Base-by-base conservation (phyloP, 2,329 filamentous ascomycete species). In the Blumeria hordei region DNA sequence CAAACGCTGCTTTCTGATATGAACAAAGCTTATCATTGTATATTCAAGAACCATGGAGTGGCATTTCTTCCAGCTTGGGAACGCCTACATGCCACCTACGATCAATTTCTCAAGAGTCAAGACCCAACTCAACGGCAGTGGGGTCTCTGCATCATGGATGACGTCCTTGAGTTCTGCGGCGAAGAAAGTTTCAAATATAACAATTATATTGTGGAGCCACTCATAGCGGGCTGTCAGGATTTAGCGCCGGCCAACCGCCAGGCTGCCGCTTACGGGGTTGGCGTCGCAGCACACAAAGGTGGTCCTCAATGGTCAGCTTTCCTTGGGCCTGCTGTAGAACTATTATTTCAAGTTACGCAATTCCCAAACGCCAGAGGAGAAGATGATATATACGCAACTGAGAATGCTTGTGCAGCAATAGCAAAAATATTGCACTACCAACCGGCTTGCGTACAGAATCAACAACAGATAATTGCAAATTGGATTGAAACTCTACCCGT, bases 21-120 rank as follows among this genome's bases (percentile, higher is more conserved):
- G 92, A 98, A 98, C 78, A 98, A 98, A 74, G 90, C 92, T 0
- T 98, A 94, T 76, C 92, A 98, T 69, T 90, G 88, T 58, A 87
- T 98, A 60, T 98, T 98, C 76, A 96, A 96, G 74, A 88, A 94
- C 70, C 88, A 95, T 66, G 85, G 86, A 28, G 74, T 80, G 9
- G 72, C 76, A 10, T 98, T 98, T 74, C 74, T 98, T 55, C 83
- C 81, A 5, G 74, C 86, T 44, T 98, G 90, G 88, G 85, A 94
- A 66, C 78, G 79, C 54, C 74, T 98, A 28, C 79, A 94, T 67
- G 72, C 76, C 10, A 94, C 87, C 55, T 96, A 96, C 67, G 81
- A 88, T 62, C 74, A 74, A 35, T 96, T 96, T 68, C 81, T 94
- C 60, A 77, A 76, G 44, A 92, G 85, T 56, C 64, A 69, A 3